Evolutionary conservation across 441 rosid genomes (phyloP).

Genomic region (Adansonia gregorii): DNA sequence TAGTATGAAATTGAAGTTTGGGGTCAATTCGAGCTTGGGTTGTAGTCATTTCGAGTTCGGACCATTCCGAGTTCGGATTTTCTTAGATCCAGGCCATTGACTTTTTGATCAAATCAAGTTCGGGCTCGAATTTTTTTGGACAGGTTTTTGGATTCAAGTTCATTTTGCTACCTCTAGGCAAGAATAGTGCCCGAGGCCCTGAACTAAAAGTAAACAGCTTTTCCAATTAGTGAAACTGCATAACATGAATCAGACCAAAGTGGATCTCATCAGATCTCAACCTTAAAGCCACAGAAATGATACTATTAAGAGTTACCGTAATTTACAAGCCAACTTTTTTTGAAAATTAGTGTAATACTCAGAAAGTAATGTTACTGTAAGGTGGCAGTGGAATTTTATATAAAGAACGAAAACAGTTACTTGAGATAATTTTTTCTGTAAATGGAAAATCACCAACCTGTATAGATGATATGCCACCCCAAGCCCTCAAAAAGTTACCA

Average conservation of each 20-base stretch:
- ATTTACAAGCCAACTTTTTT: constrained; percentile 12
- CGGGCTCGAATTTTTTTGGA: too few species aligned
- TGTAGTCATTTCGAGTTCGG: too few species aligned
- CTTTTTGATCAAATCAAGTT: too few species aligned
- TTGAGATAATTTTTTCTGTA: neutral
- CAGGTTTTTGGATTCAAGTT: too few species aligned
- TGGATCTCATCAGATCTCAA: neutral
- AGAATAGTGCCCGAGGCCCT: neutral
- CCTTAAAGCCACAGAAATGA: neutral
- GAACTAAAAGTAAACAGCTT: neutral
- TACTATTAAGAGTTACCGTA: neutral
- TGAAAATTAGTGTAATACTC: neutral
- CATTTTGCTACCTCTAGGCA: too few species aligned
- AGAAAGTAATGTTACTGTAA: neutral
- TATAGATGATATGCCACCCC: constrained; percentile 99
- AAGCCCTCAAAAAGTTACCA: constrained; percentile 87
- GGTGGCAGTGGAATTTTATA: neutral
- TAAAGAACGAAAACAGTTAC: neutral
- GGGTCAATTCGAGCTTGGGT: too few species aligned
- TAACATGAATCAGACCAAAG: neutral
- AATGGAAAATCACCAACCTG: constrained; percentile 55
- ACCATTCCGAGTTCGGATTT: too few species aligned
- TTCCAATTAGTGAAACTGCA: neutral
- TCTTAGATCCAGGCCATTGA: too few species aligned
- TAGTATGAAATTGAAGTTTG: too few species aligned